Evolutionary conservation across 345 rosid genomes (phyloP), one percentile per base, ranked within the genome.

Genomic region (Carallia brachiata): DNA sequence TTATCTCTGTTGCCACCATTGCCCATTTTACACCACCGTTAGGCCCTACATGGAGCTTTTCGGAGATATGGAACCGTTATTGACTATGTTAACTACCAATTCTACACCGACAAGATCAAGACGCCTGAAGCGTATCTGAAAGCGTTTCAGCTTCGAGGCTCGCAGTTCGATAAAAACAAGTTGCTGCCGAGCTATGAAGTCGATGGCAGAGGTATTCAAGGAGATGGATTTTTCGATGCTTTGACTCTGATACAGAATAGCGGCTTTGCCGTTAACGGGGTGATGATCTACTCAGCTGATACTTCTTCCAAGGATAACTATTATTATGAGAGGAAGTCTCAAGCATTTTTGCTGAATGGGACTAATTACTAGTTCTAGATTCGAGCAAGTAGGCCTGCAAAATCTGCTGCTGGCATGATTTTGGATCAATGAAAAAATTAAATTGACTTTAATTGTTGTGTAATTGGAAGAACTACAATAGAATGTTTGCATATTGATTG

Each of bases 221-320:
- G 93, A 56, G 87, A 86, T 17, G 77, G 65, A 1, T 86, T 88
- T 61, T 84, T 84, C 37, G 76, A 81, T 36, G 83, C 86, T 9
- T 76, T 88, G 62, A 69, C 4, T 6, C 63, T 84, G 58, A 53
- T 83, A 69, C 75, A 81, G 67, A 63, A 36, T 10, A 78, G 75
- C 39, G 86, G 84, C 3, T 80, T 77, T 23, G 68, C 52, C 5
- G 77, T 86, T 62, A 80, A 83, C 63, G 87, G 89, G 28, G 76
- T 88, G 37, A 86, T 84, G 90, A 77, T 88, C 54, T 88, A 64
- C 79, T 86, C 87, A 0, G 90, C 89, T 6, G 87, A 86, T 71
- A 84, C 77, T 57, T 80, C 87, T 50, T 53, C 68, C 12, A 39
- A 69, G 1, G 48, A 69, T 70, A 59, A 69, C 3, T 88, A 56